Evolutionary conservation across 768 basidiomycete genomes (phyloP), one percentile per base, ranked within the genome.

Genomic region (Amanita pseudoporphyria): DNA sequence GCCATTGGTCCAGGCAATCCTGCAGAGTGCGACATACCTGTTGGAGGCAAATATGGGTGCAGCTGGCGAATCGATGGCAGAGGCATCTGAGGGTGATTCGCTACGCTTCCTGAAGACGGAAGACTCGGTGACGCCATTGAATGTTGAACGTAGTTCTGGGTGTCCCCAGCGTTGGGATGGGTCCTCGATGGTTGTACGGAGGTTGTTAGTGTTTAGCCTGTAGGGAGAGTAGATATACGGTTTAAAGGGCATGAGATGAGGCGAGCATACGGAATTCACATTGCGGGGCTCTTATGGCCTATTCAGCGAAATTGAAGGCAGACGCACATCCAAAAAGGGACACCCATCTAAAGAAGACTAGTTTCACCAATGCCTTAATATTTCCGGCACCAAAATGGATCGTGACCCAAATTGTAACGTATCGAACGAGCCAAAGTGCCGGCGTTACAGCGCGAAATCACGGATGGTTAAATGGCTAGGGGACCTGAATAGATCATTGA

Each of bases 31-130:
- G 62, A 54, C 52, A 67, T 59, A n/a, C 70, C 69, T 6, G 81
- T 67, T n/a, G 74, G 76, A 3, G 77, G 74, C 18, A 82, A 73
- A 63, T 78, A 79, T 24, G 79, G 80, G 60, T 84, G 81, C 19
- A 86, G 68, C 30, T 82, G 77, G 45, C 78, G 78, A 58, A 87
- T 85, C 44, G 84, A 78, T 3, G 84, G 84, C 22, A 86, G 69
- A 42, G 69, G 68, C 2, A 67, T 67, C 32, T 66, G 67, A 26
- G 49, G 42, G 49, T 54, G 63, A 58, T 40, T 57, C 53, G 42
- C 55, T 52, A 43, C 57, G 54, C 14, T 53, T 51, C 24, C 58
- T 37, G 58, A 53, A 33, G 63, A 52, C 30, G 59, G 57, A 46
- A 52, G 53, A 51, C 57, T 59, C 44, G 58, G 56, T 1, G 56